Evolutionary conservation across 2,329 filamentous ascomycete species (phyloP).

Genomic region (Cladosporium velox): DNA sequence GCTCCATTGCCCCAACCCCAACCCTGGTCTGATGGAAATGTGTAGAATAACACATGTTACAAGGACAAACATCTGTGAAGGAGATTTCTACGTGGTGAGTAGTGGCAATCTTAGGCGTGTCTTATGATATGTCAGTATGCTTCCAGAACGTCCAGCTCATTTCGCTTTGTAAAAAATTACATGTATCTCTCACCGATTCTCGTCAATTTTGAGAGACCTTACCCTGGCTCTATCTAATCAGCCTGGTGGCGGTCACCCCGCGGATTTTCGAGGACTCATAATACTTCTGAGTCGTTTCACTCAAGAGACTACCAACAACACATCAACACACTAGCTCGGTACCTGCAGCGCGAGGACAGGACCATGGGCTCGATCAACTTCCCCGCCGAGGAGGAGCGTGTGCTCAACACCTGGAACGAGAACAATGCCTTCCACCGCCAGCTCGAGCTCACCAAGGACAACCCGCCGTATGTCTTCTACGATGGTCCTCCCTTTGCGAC

Average conservation of each 20-base stretch:
- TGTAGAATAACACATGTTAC: too few relatives aligned
- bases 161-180: neutral
- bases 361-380: constrained; percentile 66
- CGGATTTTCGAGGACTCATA: constrained; percentile 10
- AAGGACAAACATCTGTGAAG: too few relatives aligned
- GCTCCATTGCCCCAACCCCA: neutral
- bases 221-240: constrained; percentile 6
- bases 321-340: constrained; percentile 1
- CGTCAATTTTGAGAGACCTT: neutral
- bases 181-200: neutral
- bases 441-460: constrained; percentile 80
- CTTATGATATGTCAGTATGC: neutral
- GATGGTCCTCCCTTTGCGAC: constrained; percentile 62
- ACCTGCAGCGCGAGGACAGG: constrained; percentile 8
- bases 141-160: neutral
- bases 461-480: constrained; percentile 90
- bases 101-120: neutral
- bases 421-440: constrained; percentile 89
- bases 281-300: constrained; percentile 2
- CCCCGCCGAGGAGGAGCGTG: constrained; percentile 82
- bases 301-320: neutral
- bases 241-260: constrained; percentile 7
- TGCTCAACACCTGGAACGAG: constrained; percentile 84
- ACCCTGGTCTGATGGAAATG: neutral
- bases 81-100: neutral